A percentile compares a stretch with the other conserved stretches of the same genome.
phyloP scores from a whole-genome alignment of 345 rosid genomes.

The Streptanthus diversifolius region DNA sequence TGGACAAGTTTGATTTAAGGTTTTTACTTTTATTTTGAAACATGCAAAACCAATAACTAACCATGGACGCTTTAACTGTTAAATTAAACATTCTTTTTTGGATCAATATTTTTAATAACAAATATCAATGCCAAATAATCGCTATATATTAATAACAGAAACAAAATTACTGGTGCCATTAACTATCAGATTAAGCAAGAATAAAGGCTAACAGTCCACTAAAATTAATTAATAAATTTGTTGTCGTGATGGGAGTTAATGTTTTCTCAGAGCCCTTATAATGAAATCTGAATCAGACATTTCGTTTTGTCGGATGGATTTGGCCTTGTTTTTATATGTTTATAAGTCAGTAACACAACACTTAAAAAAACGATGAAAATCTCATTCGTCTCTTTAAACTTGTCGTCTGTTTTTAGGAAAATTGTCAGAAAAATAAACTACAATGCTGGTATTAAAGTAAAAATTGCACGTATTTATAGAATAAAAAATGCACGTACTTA shows the following conservation, averaged over 20 bases:
- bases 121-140: too few relatives aligned
- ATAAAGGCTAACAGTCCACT: background rate
- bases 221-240: background rate
- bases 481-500: background rate
- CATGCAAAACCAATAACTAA: background rate
- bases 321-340: background rate
- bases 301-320: slow-evolving; percentile 2
- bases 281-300: background rate
- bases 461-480: background rate
- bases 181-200: background rate
- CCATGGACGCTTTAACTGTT: background rate
- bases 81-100: background rate
- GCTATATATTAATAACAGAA: background rate
- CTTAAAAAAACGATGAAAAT: background rate
- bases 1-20: background rate
- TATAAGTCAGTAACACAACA: background rate
- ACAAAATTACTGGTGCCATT: background rate
- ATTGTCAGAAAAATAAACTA: too few relatives aligned
- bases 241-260: background rate
- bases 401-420: too few relatives aligned
- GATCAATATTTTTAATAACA: too few relatives aligned
- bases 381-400: background rate
- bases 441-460: too few relatives aligned
- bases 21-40: background rate
- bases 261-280: background rate